These are phyloP conservation scores for Scleroderma citrinum DNA, from an alignment of 768 basidiomycete genomes.

Conservation along the genomic window DNA sequence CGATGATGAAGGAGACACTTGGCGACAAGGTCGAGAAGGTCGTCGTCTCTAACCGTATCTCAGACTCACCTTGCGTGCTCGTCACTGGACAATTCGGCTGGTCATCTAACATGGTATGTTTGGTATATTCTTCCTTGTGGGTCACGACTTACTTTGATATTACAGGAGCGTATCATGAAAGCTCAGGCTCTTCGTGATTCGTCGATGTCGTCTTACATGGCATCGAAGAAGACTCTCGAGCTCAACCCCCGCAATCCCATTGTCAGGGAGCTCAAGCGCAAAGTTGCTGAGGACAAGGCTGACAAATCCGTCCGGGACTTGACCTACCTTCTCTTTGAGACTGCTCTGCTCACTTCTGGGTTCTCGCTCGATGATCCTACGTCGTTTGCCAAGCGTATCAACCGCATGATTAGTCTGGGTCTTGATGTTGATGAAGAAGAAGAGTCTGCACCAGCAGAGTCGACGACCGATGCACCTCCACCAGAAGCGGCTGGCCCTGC, in stretches of 20 bases:
- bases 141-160: background rate
- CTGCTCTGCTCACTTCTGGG: slow-evolving; percentile 89
- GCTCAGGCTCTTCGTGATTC: slow-evolving; percentile 95
- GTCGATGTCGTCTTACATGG: slow-evolving; percentile 99
- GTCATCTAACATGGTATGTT: slow-evolving; percentile 93
- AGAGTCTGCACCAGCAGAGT: slow-evolving; percentile 24
- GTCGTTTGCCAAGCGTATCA: slow-evolving; percentile 92
- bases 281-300: slow-evolving; percentile 94
- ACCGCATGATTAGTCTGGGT: slow-evolving; percentile 92
- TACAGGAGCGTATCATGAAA: slow-evolving; percentile 95
- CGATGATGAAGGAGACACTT: slow-evolving; percentile 95
- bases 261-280: slow-evolving; percentile 92
- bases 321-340: slow-evolving; percentile 95
- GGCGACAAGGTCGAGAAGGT: slow-evolving; percentile 99
- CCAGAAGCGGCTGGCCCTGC: slow-evolving; percentile 57
- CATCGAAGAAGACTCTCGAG: slow-evolving; percentile 96
- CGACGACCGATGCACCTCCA: slow-evolving; percentile 41
- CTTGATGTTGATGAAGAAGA: slow-evolving; percentile 85
- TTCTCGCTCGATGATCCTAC: slow-evolving; percentile 95
- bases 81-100: slow-evolving; percentile 99
- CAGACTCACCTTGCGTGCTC: slow-evolving; percentile 92
- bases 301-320: slow-evolving; percentile 98
- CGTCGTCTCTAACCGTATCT: slow-evolving; percentile 94
- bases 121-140: background rate
- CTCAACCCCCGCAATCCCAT: slow-evolving; percentile 90